Conservation (phyloP, 441 rosid species). For the Pelargonium fulgidum region DNA sequence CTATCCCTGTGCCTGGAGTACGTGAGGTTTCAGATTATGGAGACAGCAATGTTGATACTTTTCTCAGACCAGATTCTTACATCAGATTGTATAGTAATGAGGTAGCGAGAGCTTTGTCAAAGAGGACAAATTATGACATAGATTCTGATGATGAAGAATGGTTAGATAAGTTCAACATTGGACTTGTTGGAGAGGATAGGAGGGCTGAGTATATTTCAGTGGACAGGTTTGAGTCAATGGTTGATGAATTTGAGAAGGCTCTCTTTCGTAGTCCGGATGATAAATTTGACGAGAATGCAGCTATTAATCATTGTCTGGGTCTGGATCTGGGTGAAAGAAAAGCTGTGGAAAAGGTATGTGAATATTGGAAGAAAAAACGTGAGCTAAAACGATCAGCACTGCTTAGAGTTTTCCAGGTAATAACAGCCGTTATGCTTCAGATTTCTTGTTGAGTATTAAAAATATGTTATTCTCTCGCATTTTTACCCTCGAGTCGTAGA, state of each 20-base stretch:
- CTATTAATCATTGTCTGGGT: conserved; percentile 34
- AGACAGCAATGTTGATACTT: conserved; percentile 29
- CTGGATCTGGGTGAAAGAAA: conserved; percentile 53
- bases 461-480: too few species aligned
- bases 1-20: conserved; percentile 40
- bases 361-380: conserved; percentile 67
- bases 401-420: conserved; percentile 85
- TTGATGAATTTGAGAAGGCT: conserved; percentile 84
- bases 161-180: conserved; percentile 51
- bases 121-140: conserved; percentile 68
- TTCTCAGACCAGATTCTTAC: conserved; percentile 48
- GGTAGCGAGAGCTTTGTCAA: conserved; percentile 72
- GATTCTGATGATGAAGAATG: conserved; percentile 94
- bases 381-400: conserved; percentile 55
- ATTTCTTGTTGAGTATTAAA: too few species aligned
- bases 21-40: conserved; percentile 48
- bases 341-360: conserved; percentile 56
- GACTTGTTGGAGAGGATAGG: conserved; percentile 25
- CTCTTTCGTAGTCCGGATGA: conserved; percentile 48
- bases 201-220: conserved; percentile 35
- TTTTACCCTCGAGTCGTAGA: too few species aligned
- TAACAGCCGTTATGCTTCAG: neutral
- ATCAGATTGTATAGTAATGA: conserved; percentile 56
- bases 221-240: conserved; percentile 70
- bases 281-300: conserved; percentile 45